Conservation (phyloP, 2,329 filamentous ascomycete genomes). For the Metarhizium anisopliae region DNA sequence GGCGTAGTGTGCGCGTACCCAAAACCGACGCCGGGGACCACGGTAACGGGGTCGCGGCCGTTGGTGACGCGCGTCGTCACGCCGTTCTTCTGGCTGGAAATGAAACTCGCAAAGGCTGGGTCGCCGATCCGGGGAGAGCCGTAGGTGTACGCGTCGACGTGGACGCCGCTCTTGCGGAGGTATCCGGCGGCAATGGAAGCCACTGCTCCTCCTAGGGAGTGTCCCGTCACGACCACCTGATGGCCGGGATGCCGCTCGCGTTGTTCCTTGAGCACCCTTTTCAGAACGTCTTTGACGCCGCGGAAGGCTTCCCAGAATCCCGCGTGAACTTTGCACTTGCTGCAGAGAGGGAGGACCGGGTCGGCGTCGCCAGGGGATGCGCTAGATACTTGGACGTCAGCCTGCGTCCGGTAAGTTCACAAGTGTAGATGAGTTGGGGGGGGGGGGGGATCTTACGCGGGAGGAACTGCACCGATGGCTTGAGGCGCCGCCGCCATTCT, state of each 20-base stretch:
- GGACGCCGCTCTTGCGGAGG: slow-evolving; percentile 38
- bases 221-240: slow-evolving; percentile 50
- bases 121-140: slow-evolving; percentile 60
- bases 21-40: not conserved
- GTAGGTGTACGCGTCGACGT: slow-evolving; percentile 52
- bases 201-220: slow-evolving; percentile 60
- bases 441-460: not conserved
- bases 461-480: not conserved
- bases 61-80: not conserved
- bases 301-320: slow-evolving; percentile 1
- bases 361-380: not conserved
- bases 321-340: not conserved
- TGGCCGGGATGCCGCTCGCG: not conserved
- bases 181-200: slow-evolving; percentile 50
- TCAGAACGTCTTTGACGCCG: not conserved
- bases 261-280: not conserved
- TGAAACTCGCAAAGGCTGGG: slow-evolving; percentile 30
- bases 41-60: not conserved
- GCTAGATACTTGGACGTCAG: not conserved
- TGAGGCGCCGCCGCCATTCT: not conserved
- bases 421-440: not conserved
- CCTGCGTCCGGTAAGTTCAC: too few relatives aligned
- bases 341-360: not conserved
- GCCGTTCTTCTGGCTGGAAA: slow-evolving; percentile 1
- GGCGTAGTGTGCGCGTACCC: slow-evolving; percentile 1